phyloP scores from a whole-genome alignment of 2,329 filamentous ascomycete species.

The Scedosporium dehoogii region DNA sequence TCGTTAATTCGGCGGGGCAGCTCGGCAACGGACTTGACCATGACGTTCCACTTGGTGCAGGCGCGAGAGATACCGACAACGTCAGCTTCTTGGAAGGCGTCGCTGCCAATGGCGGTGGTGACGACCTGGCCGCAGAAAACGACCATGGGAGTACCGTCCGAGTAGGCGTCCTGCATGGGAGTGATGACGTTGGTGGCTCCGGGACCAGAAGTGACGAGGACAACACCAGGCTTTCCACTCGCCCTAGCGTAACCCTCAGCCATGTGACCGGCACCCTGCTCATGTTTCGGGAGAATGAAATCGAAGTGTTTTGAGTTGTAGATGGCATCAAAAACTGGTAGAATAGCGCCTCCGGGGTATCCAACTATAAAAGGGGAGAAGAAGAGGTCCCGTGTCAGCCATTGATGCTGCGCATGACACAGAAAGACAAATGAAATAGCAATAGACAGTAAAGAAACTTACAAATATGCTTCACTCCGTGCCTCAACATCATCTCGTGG shows the following conservation, averaged over 20 bases:
- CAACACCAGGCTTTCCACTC: slow-evolving; percentile 87
- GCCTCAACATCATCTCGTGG: slow-evolving; percentile 97
- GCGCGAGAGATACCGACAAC: slow-evolving; percentile 86
- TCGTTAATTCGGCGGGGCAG: slow-evolving; percentile 91
- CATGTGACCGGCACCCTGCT: slow-evolving; percentile 98
- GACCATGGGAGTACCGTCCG: slow-evolving; percentile 90
- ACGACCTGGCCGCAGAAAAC: slow-evolving; percentile 93
- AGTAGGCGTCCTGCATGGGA: slow-evolving; percentile 90
- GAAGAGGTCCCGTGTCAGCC: no score
- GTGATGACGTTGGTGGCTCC: slow-evolving; percentile 96
- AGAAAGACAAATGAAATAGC: background rate
- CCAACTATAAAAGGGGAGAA: slow-evolving; percentile 42
- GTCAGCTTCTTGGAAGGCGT: slow-evolving; percentile 96
- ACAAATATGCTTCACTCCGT: slow-evolving; percentile 91
- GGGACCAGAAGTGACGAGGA: slow-evolving; percentile 91
- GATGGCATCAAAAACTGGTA: slow-evolving; percentile 97
- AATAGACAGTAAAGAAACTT: slow-evolving; percentile 30
- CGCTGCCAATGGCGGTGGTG: slow-evolving; percentile 82
- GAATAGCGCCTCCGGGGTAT: slow-evolving; percentile 91
- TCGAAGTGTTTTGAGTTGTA: slow-evolving; percentile 97
- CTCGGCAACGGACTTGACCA: slow-evolving; percentile 94
- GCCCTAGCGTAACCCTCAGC: slow-evolving; percentile 93
- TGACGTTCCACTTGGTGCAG: slow-evolving; percentile 98
- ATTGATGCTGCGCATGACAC: background rate
- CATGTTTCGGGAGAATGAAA: slow-evolving; percentile 89